Evolutionary conservation across 352 stramenopile genomes (phyloP).

Genomic region (Saprolegnia diclina): DNA sequence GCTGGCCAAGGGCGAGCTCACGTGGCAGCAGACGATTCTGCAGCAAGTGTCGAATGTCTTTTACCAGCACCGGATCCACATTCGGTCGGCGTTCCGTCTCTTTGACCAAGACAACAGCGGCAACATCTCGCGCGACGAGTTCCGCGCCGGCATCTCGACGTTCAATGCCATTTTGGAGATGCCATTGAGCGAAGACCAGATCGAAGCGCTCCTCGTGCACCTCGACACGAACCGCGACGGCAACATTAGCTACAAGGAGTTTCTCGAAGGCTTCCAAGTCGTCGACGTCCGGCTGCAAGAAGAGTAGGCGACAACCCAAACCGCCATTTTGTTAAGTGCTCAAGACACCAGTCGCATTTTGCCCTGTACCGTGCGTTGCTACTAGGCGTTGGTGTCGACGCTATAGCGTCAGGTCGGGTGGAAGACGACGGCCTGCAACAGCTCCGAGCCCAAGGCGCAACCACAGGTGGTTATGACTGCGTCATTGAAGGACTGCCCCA

Average conservation of each 20-base stretch:
- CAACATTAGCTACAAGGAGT: conserved; percentile 91
- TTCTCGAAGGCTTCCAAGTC: conserved; percentile 88
- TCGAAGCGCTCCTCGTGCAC: conserved; percentile 81
- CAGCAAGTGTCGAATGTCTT: conserved; percentile 92
- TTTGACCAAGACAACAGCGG: conserved; percentile 85
- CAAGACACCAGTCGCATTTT: too few relatives aligned
- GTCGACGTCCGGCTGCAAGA: conserved; percentile 37
- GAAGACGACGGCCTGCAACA: too few relatives aligned
- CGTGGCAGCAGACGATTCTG: conserved; percentile 89
- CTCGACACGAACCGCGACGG: conserved; percentile 88
- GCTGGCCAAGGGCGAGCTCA: conserved; percentile 48
- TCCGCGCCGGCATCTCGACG: conserved; percentile 73
- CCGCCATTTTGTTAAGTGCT: too few relatives aligned
- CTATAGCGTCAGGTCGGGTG: too few relatives aligned
- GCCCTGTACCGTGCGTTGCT: too few relatives aligned
- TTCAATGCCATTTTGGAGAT: conserved; percentile 89
- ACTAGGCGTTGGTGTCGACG: too few relatives aligned
- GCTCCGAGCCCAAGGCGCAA: too few relatives aligned
- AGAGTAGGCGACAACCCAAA: neutral
- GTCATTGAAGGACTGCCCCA: too few relatives aligned
- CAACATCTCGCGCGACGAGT: conserved; percentile 77
- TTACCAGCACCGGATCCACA: conserved; percentile 91
- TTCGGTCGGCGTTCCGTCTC: conserved; percentile 88
- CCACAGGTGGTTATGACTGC: too few relatives aligned
- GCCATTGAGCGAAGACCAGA: conserved; percentile 87